Conservation (phyloP, 495 filamentous ascomycete species). For the Penicillium verhagenii region DNA sequence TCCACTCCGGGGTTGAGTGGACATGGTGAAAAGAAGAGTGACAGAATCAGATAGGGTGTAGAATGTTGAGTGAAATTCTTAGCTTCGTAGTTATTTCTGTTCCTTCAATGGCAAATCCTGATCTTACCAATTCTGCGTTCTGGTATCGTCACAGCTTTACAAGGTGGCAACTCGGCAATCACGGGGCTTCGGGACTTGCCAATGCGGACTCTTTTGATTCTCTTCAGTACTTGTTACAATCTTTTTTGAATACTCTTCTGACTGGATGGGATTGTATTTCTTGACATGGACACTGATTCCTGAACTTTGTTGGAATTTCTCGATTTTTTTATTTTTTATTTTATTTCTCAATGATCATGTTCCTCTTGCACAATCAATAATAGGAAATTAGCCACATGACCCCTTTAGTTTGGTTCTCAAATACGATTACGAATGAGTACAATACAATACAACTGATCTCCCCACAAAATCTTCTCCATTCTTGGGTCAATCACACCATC, state of each 20-base stretch:
- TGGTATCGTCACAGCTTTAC: too few relatives aligned
- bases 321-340: neutral
- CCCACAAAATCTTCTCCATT: neutral
- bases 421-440: neutral
- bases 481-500: constrained; percentile 43
- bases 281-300: constrained; percentile 1
- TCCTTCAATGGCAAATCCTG: too few relatives aligned
- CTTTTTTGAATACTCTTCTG: neutral
- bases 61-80: neutral
- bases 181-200: neutral
- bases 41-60: neutral
- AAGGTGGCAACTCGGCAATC: constrained; percentile 15
- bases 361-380: neutral
- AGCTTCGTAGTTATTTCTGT: too few relatives aligned
- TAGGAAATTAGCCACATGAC: neutral
- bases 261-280: neutral
- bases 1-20: constrained; percentile 20
- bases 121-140: too few relatives aligned
- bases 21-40: constrained; percentile 6
- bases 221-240: neutral
- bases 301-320: neutral
- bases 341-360: too few relatives aligned
- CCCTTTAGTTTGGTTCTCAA: neutral
- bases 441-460: neutral
- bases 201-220: neutral